These are phyloP conservation scores for Logfia minima DNA, from an alignment of 129 eudicot species.

Conservation along the genomic window DNA sequence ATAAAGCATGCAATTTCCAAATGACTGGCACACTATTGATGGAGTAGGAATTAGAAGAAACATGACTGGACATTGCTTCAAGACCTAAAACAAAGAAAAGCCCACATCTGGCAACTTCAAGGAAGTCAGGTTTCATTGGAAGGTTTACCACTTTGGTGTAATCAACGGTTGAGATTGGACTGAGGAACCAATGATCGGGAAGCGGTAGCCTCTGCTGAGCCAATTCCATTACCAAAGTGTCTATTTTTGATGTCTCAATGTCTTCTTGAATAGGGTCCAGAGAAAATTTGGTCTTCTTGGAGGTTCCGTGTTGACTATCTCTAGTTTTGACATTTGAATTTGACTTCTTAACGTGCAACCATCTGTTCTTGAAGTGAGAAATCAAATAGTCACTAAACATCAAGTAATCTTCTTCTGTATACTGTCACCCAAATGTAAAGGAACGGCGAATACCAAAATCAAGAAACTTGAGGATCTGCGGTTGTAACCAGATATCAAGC, in stretches of 20 bases:
- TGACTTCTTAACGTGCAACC: constrained; percentile 62
- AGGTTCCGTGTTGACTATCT: constrained; percentile 24
- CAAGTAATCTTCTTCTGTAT: constrained; percentile 55
- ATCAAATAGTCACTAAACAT: constrained; percentile 51
- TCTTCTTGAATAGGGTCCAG: constrained; percentile 87
- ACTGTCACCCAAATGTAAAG: constrained; percentile 47
- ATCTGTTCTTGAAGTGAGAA: constrained; percentile 69
- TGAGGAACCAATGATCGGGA: constrained; percentile 86
- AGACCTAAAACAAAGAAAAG: constrained; percentile 80
- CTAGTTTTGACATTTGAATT: constrained; percentile 32
- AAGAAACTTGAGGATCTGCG: constrained; percentile 58
- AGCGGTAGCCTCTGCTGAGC: constrained; percentile 89
- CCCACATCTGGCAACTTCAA: constrained; percentile 68
- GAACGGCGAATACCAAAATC: constrained; percentile 48
- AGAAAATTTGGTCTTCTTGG: constrained; percentile 38
- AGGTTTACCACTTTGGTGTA: constrained; percentile 34
- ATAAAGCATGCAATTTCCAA: constrained; percentile 89
- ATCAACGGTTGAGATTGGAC: constrained; percentile 61
- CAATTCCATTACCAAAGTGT: constrained; percentile 67
- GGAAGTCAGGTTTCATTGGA: constrained; percentile 36
- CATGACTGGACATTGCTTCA: constrained; percentile 59
- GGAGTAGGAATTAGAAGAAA: constrained; percentile 41
- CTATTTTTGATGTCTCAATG: constrained; percentile 28
- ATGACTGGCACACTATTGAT: constrained; percentile 51
- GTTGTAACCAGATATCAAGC: constrained; percentile 55